Conservation (phyloP, 352 stramenopile genomes). For the Phytophthora sp. region DNA sequence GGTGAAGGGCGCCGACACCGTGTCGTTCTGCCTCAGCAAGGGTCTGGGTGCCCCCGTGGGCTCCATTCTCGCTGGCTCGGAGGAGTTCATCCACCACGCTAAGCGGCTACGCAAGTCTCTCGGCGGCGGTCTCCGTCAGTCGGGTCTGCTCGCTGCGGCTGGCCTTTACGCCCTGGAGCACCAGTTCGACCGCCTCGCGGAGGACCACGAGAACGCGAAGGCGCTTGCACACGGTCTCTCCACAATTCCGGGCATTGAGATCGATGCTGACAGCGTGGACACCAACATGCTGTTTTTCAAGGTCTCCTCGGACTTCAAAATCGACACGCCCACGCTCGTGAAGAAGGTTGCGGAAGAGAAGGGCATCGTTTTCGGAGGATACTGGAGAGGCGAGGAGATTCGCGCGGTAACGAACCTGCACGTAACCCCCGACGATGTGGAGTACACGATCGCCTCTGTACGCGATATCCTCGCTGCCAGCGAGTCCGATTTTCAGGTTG, state of each 20-base stretch:
- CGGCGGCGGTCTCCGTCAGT: constrained; percentile 96
- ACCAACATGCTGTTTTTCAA: constrained; percentile 91
- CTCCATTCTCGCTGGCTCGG: constrained; percentile 91
- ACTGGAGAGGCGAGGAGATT: constrained; percentile 67
- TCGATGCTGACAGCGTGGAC: constrained; percentile 70
- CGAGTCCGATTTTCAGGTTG: constrained; percentile 31
- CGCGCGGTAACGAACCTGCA: constrained; percentile 83
- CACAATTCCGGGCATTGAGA: constrained; percentile 65
- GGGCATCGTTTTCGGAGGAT: constrained; percentile 72
- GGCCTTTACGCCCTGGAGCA: constrained; percentile 91
- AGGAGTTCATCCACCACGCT: constrained; percentile 89
- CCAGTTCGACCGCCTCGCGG: constrained; percentile 80
- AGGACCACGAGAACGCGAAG: constrained; percentile 87
- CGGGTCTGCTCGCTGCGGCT: constrained; percentile 91
- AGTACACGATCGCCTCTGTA: constrained; percentile 65
- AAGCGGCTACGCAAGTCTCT: constrained; percentile 95
- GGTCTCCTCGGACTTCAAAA: constrained; percentile 55
- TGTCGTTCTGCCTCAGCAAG: constrained; percentile 96
- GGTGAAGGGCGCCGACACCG: constrained; percentile 86
- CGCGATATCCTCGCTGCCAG: constrained; percentile 58
- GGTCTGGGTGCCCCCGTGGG: constrained; percentile 93
- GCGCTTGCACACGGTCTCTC: constrained; percentile 70
- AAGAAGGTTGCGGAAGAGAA: constrained; percentile 65
- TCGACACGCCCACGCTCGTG: constrained; percentile 54
- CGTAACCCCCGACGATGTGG: constrained; percentile 64